Conservation (phyloP, 2,329 filamentous ascomycete genomes). For the Balansia obtecta region DNA sequence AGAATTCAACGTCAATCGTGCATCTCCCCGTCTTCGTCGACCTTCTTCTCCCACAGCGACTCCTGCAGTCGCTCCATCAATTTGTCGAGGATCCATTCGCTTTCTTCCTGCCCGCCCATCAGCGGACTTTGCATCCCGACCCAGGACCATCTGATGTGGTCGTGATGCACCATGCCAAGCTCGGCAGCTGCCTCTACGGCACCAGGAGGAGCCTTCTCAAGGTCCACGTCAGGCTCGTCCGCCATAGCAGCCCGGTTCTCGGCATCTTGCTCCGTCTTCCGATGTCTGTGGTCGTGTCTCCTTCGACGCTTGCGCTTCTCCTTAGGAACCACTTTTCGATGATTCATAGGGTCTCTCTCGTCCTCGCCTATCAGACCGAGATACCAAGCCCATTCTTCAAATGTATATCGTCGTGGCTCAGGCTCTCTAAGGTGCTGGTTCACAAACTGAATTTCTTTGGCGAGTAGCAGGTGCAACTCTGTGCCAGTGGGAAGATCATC, state of each 20-base stretch:
- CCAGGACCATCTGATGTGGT: slow-evolving; percentile 53
- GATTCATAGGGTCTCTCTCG: slow-evolving; percentile 37
- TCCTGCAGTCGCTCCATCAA: slow-evolving; percentile 41
- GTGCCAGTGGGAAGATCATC: slow-evolving; percentile 28
- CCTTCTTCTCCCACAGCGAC: slow-evolving; percentile 12
- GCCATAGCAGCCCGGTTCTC: neutral
- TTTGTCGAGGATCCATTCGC: slow-evolving; percentile 60
- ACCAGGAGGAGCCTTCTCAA: slow-evolving; percentile 1
- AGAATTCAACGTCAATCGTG: neutral
- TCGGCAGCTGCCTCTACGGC: slow-evolving; percentile 2
- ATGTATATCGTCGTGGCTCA: slow-evolving; percentile 54
- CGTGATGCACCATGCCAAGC: slow-evolving; percentile 15
- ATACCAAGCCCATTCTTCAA: slow-evolving; percentile 80
- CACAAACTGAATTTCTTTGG: slow-evolving; percentile 57
- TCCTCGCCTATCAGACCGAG: slow-evolving; percentile 63
- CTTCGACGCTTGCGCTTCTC: slow-evolving; percentile 10
- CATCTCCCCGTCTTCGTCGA: slow-evolving; percentile 5
- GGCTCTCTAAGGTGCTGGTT: slow-evolving; percentile 47
- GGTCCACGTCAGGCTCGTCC: neutral
- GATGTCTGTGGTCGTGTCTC: neutral
- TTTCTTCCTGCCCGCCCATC: slow-evolving; percentile 55
- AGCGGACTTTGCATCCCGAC: slow-evolving; percentile 56
- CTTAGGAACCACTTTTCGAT: slow-evolving; percentile 28
- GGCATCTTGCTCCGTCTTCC: neutral
- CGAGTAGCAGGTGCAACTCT: slow-evolving; percentile 52